Percentiles rank a stretch among this genome's conserved stretches.
Evolutionary conservation across 805 yeast genomes (phyloP).

Genomic region (Kluyveromyces lactis): DNA sequence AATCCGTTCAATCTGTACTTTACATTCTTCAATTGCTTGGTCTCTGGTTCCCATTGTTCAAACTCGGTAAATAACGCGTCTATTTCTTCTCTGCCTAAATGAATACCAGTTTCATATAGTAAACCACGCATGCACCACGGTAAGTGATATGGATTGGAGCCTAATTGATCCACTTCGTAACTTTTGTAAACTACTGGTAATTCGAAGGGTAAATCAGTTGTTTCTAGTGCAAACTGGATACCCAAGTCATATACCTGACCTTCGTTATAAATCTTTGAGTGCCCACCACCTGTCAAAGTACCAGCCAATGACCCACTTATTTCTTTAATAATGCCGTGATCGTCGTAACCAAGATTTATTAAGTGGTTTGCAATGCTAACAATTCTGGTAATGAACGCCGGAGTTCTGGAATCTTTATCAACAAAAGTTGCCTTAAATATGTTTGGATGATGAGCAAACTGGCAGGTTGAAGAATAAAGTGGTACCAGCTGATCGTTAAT

Average conservation of each 20-base stretch:
- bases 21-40: constrained; percentile 72
- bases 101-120: constrained; percentile 52
- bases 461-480: constrained; percentile 75
- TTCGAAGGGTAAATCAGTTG: constrained; percentile 48
- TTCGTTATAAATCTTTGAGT: constrained; percentile 81
- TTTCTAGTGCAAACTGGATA: constrained; percentile 62
- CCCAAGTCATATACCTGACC: constrained; percentile 78
- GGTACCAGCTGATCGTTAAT: constrained; percentile 94
- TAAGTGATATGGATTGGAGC: constrained; percentile 72
- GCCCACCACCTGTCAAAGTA: constrained; percentile 91
- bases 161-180: constrained; percentile 57
- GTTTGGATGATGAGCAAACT: constrained; percentile 82
- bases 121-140: constrained; percentile 93
- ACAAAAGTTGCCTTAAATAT: constrained; percentile 83
- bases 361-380: constrained; percentile 66
- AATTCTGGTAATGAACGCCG: constrained; percentile 67
- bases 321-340: constrained; percentile 81
- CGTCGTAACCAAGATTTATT: constrained; percentile 70
- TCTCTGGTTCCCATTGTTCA: constrained; percentile 81
- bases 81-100: constrained; percentile 50
- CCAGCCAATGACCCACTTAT: constrained; percentile 77
- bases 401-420: constrained; percentile 73
- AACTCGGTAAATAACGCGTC: constrained; percentile 57
- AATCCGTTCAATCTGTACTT: constrained; percentile 68
- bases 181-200: constrained; percentile 30